A percentile compares a stretch with the other conserved stretches of the same genome.
Conservation (phyloP, 257 asterid genomes). For the Solanum acaule region DNA sequence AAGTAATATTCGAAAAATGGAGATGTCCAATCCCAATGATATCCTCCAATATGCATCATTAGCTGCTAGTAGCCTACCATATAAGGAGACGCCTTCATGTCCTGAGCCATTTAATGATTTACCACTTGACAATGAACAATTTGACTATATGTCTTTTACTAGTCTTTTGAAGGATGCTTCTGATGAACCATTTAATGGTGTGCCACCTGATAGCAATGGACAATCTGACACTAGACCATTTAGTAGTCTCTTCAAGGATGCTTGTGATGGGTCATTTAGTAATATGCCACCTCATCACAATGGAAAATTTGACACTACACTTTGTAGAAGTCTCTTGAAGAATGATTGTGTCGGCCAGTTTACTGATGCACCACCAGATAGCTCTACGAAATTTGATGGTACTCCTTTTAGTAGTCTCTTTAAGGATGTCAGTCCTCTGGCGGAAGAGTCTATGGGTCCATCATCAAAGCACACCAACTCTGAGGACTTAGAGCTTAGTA, state of each 20-base stretch:
- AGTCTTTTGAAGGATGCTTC: background rate
- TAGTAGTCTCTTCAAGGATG: background rate
- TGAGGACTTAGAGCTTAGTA: conserved; percentile 26
- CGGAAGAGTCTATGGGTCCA: conserved; percentile 1
- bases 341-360: background rate
- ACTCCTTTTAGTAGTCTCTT: conserved; percentile 3
- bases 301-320: background rate
- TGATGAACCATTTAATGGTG: conserved; percentile 1
- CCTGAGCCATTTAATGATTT: background rate
- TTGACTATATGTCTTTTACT: background rate
- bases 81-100: background rate
- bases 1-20: conserved; percentile 1
- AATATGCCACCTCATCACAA: background rate
- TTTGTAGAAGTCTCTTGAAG: background rate
- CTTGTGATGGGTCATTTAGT: background rate
- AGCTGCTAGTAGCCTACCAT: background rate
- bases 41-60: background rate
- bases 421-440: conserved; percentile 1
- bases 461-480: conserved; percentile 9
- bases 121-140: background rate
- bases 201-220: background rate
- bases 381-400: background rate
- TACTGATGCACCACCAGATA: background rate
- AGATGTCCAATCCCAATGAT: background rate
- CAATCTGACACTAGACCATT: background rate